These are phyloP conservation scores for Vigna radiata DNA, from an alignment of 306 rosid genomes.

Conservation along the genomic window DNA sequence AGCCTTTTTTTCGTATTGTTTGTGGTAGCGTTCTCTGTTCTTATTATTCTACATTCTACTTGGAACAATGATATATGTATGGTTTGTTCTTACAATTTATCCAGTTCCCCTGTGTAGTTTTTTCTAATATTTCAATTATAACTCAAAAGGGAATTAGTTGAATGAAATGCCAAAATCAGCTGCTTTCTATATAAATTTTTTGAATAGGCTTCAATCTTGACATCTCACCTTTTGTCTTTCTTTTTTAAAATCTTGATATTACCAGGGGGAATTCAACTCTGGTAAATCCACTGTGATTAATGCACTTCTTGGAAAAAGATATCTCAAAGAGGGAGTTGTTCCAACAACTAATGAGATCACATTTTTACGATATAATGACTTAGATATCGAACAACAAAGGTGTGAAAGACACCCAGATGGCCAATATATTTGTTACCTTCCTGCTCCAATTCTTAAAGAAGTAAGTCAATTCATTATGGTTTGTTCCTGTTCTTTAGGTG, in stretches of 20 bases:
- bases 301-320: constrained; percentile 94
- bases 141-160: not conserved
- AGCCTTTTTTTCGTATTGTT: constrained; percentile 16
- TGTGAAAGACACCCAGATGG: constrained; percentile 96
- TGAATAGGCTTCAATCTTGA: not conserved
- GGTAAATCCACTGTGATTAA: constrained; percentile 97
- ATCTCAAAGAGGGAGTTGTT: constrained; percentile 95
- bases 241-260: constrained; percentile 38
- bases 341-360: constrained; percentile 98
- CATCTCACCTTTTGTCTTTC: constrained; percentile 11
- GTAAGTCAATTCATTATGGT: constrained; percentile 50
- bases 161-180: constrained; percentile 22
- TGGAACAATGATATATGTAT: constrained; percentile 26
- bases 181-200: constrained; percentile 16
- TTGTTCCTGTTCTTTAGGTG: not conserved
- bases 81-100: constrained; percentile 10
- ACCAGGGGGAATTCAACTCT: constrained; percentile 97
- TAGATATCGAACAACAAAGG: constrained; percentile 61
- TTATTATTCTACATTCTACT: constrained; percentile 38
- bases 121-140: constrained; percentile 8
- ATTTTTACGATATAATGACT: constrained; percentile 70
- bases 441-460: constrained; percentile 93
- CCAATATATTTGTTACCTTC: constrained; percentile 88
- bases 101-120: not conserved
- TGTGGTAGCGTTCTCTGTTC: constrained; percentile 29